Percentiles rank a stretch among this genome's conserved stretches.
These are phyloP conservation scores for Alternaria atra DNA, from an alignment of 2,329 filamentous ascomycete genomes.

Conservation along the genomic window DNA sequence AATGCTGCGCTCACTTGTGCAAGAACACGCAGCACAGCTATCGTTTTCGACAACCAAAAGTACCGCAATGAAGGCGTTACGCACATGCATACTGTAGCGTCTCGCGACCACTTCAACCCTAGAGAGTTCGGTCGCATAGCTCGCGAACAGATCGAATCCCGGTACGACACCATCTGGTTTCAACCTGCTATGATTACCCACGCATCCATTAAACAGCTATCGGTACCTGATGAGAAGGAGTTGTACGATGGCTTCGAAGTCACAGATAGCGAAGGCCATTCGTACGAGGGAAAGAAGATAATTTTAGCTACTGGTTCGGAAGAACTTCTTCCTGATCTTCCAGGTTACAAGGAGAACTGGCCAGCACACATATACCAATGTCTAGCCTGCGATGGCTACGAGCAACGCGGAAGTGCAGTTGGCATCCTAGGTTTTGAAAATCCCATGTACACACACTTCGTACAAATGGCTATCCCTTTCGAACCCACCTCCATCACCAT, in stretches of 20 bases:
- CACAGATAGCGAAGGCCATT: constrained; percentile 53
- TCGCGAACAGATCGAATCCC: constrained; percentile 46
- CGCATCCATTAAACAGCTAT: constrained; percentile 31
- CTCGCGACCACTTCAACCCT: constrained; percentile 41
- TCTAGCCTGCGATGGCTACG: constrained; percentile 68
- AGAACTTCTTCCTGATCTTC: constrained; percentile 62
- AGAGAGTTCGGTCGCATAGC: constrained; percentile 41
- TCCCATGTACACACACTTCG: constrained; percentile 35
- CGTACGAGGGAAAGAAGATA: constrained; percentile 62
- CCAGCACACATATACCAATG: constrained; percentile 61
- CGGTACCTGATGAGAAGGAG: constrained; percentile 21
- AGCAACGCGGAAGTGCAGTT: constrained; percentile 59
- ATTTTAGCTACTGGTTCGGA: constrained; percentile 64
- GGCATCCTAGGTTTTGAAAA: constrained; percentile 36
- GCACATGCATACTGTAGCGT: constrained; percentile 57
- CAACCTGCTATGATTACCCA: constrained; percentile 34
- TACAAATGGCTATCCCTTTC: constrained; percentile 38
- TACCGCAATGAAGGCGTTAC: constrained; percentile 55
- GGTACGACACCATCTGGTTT: constrained; percentile 51
- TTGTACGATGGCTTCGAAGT: constrained; percentile 49
- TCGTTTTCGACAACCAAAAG: constrained; percentile 55
- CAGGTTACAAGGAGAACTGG: constrained; percentile 66
- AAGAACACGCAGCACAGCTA: constrained; percentile 50
- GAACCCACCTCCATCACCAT: constrained; percentile 37
- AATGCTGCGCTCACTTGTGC: constrained; percentile 52